A percentile compares a stretch with the other conserved stretches of the same genome.
Evolutionary conservation across 108 stramenopile species (phyloP).

Genomic region (Discostella pseudostelligera): DNA sequence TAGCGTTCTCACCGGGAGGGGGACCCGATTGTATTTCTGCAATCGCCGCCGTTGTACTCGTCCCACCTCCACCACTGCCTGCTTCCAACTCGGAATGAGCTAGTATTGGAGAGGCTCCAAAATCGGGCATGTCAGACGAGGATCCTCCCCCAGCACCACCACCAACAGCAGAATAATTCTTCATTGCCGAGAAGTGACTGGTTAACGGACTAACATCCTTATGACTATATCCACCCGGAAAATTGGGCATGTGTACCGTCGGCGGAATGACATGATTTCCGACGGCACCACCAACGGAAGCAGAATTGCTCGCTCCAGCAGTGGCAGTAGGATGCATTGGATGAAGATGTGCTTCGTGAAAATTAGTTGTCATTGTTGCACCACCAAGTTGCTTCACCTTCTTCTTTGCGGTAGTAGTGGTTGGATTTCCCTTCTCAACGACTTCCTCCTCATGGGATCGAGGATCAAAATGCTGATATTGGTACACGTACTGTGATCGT

Average conservation of each 20-base stretch:
- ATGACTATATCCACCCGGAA: background rate
- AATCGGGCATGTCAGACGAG: background rate
- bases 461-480: conserved; percentile 21
- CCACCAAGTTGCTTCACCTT: background rate
- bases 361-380: too few relatives aligned
- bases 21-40: background rate
- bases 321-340: too few relatives aligned
- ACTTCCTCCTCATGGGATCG: conserved; percentile 5
- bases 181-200: background rate
- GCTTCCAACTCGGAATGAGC: background rate
- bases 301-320: too few relatives aligned
- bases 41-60: background rate
- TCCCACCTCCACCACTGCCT: background rate
- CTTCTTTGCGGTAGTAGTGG: background rate
- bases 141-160: too few relatives aligned
- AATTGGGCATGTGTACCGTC: conserved; percentile 11
- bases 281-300: background rate
- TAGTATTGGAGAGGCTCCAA: background rate
- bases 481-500: conserved; percentile 4
- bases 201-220: conserved; percentile 9
- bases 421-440: background rate
- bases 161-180: background rate
- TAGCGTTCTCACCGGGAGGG: background rate
- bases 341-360: background rate
- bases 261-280: background rate